phyloP scores from a whole-genome alignment of 1,139 yeast species.

The Wickerhamiella infanticola region DNA sequence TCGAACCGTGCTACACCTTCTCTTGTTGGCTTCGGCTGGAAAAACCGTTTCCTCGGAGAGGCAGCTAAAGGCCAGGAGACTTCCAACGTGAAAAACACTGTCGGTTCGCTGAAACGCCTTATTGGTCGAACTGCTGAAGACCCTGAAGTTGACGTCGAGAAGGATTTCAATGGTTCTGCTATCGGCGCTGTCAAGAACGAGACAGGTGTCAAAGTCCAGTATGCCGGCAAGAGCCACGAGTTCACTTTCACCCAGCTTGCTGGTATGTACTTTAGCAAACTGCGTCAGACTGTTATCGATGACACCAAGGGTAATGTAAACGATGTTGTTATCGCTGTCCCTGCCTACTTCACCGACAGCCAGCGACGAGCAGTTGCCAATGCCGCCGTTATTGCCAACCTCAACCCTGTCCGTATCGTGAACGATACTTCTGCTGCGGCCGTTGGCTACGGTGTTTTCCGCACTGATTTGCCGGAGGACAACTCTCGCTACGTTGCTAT shows the following conservation, averaged over 20 bases:
- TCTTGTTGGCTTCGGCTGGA: conserved; percentile 80
- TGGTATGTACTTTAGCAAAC: conserved; percentile 89
- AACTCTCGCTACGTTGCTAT: conserved; percentile 83
- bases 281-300: conserved; percentile 60
- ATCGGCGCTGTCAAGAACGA: conserved; percentile 58
- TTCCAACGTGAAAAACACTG: conserved; percentile 90
- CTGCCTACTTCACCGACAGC: conserved; percentile 91
- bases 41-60: conserved; percentile 89
- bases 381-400: conserved; percentile 90
- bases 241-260: conserved; percentile 81
- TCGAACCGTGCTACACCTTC: conserved; percentile 96
- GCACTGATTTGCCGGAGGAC: conserved; percentile 79
- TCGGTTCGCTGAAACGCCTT: conserved; percentile 82
- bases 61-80: conserved; percentile 91
- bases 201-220: conserved; percentile 74
- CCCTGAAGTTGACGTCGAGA: conserved; percentile 65
- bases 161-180: conserved; percentile 49
- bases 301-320: conserved; percentile 67
- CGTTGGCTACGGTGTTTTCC: conserved; percentile 97
- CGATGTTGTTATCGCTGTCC: conserved; percentile 90
- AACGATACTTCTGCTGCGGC: conserved; percentile 98
- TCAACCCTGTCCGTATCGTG: conserved; percentile 95
- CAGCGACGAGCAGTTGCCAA: conserved; percentile 96
- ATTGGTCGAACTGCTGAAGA: conserved; percentile 64
- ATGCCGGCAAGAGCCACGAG: conserved; percentile 59